Evolutionary conservation across 257 asterid species (phyloP).

Genomic region (Penstemon eatonii): DNA sequence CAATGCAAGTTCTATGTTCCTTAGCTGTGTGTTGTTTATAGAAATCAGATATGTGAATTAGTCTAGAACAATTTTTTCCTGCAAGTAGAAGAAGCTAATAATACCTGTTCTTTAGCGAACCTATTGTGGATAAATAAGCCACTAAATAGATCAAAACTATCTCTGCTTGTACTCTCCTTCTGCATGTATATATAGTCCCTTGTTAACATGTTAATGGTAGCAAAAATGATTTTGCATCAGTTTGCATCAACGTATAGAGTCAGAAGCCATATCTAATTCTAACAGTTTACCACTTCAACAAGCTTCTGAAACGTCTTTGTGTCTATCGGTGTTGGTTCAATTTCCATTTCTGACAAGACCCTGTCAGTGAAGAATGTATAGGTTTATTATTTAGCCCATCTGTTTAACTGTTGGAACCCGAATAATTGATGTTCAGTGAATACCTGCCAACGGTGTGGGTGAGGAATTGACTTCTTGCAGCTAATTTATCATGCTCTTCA

Average conservation of each 20-base stretch:
- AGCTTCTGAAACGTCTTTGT: conserved; percentile 91
- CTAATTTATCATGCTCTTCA: conserved; percentile 76
- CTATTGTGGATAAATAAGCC: conserved; percentile 78
- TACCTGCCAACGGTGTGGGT: conserved; percentile 94
- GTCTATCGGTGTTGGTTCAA: conserved; percentile 74
- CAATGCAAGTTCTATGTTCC: conserved; percentile 56
- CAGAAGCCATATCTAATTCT: neutral
- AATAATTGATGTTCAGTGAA: neutral
- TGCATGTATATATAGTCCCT: conserved; percentile 35
- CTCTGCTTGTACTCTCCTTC: conserved; percentile 69
- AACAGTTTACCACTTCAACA: conserved; percentile 62
- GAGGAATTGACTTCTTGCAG: conserved; percentile 79
- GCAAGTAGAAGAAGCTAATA: neutral
- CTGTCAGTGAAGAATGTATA: conserved; percentile 38
- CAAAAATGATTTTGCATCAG: neutral
- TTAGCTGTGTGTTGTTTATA: conserved; percentile 45
- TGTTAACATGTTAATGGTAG: conserved; percentile 14
- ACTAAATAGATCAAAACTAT: conserved; percentile 78
- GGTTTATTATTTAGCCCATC: neutral
- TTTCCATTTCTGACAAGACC: conserved; percentile 68
- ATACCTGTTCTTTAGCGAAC: conserved; percentile 61
- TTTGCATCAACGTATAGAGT: neutral
- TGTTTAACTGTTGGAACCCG: neutral
- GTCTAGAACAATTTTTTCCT: neutral
- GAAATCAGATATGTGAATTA: conserved; percentile 8